A percentile compares a stretch with the other conserved stretches of the same genome.
Conservation (phyloP, 2,329 filamentous ascomycete species). For the Erysiphe pulchra region DNA sequence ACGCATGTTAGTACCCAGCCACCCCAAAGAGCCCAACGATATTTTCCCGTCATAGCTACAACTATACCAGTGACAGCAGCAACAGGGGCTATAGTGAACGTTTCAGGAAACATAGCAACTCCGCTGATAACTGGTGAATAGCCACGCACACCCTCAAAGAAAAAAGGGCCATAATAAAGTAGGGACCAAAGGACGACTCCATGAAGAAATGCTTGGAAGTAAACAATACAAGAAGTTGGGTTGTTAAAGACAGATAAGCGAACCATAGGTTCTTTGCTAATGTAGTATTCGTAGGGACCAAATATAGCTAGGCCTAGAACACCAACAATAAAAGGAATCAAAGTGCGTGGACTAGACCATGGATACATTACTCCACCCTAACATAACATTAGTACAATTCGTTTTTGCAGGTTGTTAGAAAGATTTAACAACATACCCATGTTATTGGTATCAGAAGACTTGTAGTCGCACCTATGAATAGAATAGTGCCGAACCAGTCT, state of each 20-base stretch:
- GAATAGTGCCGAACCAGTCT: constrained; percentile 33
- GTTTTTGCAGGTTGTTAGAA: background rate
- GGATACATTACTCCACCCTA: constrained; percentile 17
- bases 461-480: constrained; percentile 33
- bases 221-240: background rate
- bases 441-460: constrained; percentile 34
- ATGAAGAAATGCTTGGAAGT: constrained; percentile 23
- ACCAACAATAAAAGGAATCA: constrained; percentile 21
- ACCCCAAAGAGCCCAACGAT: constrained; percentile 23
- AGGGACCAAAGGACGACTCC: constrained; percentile 27
- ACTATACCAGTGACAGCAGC: constrained; percentile 26
- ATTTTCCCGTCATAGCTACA: constrained; percentile 12
- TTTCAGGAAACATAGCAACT: constrained; percentile 28
- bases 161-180: constrained; percentile 26
- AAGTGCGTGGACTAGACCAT: constrained; percentile 17
- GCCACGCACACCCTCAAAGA: constrained; percentile 22
- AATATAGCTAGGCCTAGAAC: constrained; percentile 16
- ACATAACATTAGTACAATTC: background rate
- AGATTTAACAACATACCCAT: constrained; percentile 15
- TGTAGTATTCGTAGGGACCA: constrained; percentile 15
- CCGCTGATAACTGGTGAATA: constrained; percentile 24
- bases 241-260: constrained; percentile 16
- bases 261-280: constrained; percentile 12
- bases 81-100: constrained; percentile 34
- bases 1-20: constrained; percentile 33